Evolutionary conservation across 257 asterid genomes (phyloP).

Genomic region (Forsythia suspensa): DNA sequence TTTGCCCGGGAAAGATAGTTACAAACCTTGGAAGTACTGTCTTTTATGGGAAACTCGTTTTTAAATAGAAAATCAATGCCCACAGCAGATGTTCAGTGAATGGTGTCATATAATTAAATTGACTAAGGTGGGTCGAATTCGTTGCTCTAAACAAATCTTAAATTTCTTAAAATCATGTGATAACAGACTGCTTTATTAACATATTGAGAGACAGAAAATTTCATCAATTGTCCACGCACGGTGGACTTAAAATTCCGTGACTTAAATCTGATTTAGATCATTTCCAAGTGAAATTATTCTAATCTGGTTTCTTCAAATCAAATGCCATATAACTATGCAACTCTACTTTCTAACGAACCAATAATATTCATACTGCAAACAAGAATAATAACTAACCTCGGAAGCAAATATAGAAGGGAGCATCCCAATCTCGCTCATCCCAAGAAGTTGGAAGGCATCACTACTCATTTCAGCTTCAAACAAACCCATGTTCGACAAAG

Average conservation of each 20-base stretch:
- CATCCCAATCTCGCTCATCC: slow-evolving; percentile 94
- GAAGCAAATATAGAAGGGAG: slow-evolving; percentile 76
- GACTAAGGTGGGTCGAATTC: background rate
- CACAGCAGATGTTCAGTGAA: background rate
- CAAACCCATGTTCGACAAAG: slow-evolving; percentile 86
- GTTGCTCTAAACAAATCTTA: too few species aligned
- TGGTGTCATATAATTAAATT: background rate
- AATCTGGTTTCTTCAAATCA: background rate
- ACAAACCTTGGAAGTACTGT: background rate
- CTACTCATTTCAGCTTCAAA: slow-evolving; percentile 96
- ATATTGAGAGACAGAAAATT: background rate
- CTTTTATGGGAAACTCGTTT: background rate
- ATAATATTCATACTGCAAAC: background rate
- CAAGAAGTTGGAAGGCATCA: slow-evolving; percentile 84
- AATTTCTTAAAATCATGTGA: background rate
- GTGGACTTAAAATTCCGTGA: background rate
- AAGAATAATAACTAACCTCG: slow-evolving; percentile 41
- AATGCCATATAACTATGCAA: background rate
- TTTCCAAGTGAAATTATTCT: background rate
- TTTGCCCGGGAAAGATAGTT: too few species aligned
- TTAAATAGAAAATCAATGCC: background rate
- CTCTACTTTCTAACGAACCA: background rate
- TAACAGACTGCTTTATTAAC: background rate
- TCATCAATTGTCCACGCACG: background rate
- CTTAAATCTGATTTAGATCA: background rate